Percentiles rank a stretch among this genome's conserved stretches.
phyloP scores from a whole-genome alignment of 805 yeast genomes.

The Tetrapisispora namnaoensis region DNA sequence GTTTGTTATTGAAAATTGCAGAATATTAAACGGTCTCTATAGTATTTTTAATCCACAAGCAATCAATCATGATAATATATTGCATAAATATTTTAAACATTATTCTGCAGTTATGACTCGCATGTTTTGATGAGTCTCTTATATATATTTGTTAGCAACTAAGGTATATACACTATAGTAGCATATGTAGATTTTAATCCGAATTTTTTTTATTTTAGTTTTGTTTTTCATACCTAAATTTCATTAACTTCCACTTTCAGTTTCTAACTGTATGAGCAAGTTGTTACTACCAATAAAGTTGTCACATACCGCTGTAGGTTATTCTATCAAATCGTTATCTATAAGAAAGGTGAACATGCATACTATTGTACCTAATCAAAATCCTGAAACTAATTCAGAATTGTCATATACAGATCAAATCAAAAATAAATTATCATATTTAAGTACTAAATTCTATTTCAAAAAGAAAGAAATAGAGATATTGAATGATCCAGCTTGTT shows the following conservation, averaged over 20 bases:
- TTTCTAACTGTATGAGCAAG: not conserved
- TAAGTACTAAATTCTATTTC: constrained; percentile 43
- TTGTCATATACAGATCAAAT: not conserved
- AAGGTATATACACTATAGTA: no score
- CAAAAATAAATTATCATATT: not conserved
- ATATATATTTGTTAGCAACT: no score
- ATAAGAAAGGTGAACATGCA: not conserved
- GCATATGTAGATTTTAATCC: no score
- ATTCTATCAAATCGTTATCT: not conserved
- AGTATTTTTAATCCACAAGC: not conserved
- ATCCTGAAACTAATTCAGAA: no score
- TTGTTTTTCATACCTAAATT: no score
- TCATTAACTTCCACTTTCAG: not conserved
- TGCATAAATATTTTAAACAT: not conserved
- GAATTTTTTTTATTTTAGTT: no score
- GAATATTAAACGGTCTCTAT: no score
- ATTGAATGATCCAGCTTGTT: constrained; percentile 56
- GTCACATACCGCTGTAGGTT: not conserved
- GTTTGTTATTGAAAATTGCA: no score
- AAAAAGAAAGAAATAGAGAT: constrained; percentile 49
- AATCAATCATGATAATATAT: not conserved
- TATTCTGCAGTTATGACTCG: no score
- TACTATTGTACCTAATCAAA: not conserved
- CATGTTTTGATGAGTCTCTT: no score
- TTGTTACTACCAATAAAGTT: not conserved